Evolutionary conservation across 768 basidiomycete genomes (phyloP).

Genomic region (Fibroporia radiculosa): DNA sequence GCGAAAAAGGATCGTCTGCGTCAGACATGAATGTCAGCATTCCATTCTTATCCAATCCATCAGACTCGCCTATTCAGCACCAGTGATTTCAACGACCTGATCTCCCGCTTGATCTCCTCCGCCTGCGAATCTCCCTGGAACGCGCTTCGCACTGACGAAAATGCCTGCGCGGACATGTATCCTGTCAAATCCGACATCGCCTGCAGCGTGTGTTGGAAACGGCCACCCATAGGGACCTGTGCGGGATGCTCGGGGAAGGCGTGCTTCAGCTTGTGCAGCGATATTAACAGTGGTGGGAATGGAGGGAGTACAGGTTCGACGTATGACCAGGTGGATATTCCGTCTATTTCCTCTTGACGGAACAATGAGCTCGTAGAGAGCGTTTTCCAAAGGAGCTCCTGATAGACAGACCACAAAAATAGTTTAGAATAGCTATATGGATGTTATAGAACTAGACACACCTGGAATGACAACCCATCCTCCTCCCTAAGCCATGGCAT

Average conservation of each 20-base stretch:
- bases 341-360: slow-evolving; percentile 18
- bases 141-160: slow-evolving; percentile 21
- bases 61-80: slow-evolving; percentile 60
- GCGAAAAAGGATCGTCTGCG: slow-evolving; percentile 25
- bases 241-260: slow-evolving; percentile 13
- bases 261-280: slow-evolving; percentile 13
- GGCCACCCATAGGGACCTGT: slow-evolving; percentile 15
- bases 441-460: slow-evolving; percentile 27
- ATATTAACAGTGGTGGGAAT: slow-evolving; percentile 24
- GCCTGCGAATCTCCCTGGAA: slow-evolving; percentile 32
- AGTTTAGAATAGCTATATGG: not conserved
- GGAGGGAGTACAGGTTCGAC: slow-evolving; percentile 21
- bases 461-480: slow-evolving; percentile 48
- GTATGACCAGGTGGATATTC: slow-evolving; percentile 32
- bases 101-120: slow-evolving; percentile 68
- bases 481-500: slow-evolving; percentile 50
- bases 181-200: slow-evolving; percentile 68
- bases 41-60: not conserved
- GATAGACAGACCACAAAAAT: not conserved
- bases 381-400: slow-evolving; percentile 53
- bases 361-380: slow-evolving; percentile 48
- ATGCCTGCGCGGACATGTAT: slow-evolving; percentile 70
- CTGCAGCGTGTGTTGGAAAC: slow-evolving; percentile 56
- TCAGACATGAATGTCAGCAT: not conserved
- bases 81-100: slow-evolving; percentile 70